phyloP scores from a whole-genome alignment of 2,329 filamentous ascomycete species.

The Blumeria hordei region DNA sequence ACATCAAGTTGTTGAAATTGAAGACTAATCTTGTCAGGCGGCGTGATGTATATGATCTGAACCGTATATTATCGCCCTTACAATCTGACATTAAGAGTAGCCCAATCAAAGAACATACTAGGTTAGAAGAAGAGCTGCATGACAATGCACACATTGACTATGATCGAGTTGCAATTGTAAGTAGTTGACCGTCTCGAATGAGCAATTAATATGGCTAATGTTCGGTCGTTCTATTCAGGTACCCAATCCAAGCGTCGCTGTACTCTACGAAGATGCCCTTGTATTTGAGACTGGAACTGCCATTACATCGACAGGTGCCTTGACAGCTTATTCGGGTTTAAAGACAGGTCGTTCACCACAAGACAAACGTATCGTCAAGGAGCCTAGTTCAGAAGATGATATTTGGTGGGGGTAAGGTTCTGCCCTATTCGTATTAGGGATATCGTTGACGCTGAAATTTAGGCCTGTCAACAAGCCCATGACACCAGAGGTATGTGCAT shows the following conservation, averaged over 20 bases:
- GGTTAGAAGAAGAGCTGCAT: constrained; percentile 92
- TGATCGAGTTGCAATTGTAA: constrained; percentile 88
- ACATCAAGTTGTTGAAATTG: background rate
- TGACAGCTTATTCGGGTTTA: constrained; percentile 92
- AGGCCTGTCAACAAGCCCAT: constrained; percentile 94
- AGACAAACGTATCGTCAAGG: constrained; percentile 94
- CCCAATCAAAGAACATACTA: constrained; percentile 71
- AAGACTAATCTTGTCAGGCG: background rate
- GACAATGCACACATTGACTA: constrained; percentile 98
- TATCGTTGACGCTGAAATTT: background rate
- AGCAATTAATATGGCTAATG: background rate
- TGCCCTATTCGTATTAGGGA: background rate
- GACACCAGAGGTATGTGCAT: constrained; percentile 61
- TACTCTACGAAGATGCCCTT: constrained; percentile 95
- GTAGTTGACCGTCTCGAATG: constrained; percentile 14
- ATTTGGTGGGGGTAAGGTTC: constrained; percentile 63
- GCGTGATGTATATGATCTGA: background rate
- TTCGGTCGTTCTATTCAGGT: constrained; percentile 21
- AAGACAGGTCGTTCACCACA: constrained; percentile 94
- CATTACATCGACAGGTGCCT: constrained; percentile 82
- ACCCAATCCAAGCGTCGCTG: constrained; percentile 69
- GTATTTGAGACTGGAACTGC: constrained; percentile 94
- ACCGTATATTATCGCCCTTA: background rate
- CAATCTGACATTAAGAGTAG: constrained; percentile 19
- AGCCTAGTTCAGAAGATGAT: constrained; percentile 67